Conservation (phyloP, 441 rosid genomes). For the Jatropha multifida region DNA sequence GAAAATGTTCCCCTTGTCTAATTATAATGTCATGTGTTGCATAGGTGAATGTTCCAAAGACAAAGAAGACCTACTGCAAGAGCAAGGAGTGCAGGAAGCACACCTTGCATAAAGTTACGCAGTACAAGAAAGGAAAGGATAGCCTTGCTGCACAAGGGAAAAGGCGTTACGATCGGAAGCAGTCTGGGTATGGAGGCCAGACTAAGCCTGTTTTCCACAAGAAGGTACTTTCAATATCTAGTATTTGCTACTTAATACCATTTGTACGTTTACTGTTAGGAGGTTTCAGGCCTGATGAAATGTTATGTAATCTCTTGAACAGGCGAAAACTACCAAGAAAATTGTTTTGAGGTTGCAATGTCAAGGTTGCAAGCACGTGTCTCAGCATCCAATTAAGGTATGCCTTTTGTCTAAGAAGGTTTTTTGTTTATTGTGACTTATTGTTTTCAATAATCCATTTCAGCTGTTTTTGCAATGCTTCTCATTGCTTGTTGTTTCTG, state of each 20-base stretch:
- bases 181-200: conserved; percentile 71
- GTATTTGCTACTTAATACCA: neutral
- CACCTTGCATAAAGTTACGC: conserved; percentile 77
- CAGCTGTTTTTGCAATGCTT: neutral
- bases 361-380: conserved; percentile 60
- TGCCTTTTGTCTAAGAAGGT: neutral
- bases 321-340: conserved; percentile 70
- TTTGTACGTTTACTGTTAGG: too few relatives aligned
- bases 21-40: neutral
- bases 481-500: conserved; percentile 8
- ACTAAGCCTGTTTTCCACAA: conserved; percentile 61
- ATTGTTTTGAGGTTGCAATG: conserved; percentile 64
- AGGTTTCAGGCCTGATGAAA: neutral
- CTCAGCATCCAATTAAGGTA: conserved; percentile 64
- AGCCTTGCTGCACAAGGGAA: conserved; percentile 68
- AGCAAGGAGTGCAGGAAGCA: conserved; percentile 75
- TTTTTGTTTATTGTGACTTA: too few relatives aligned
- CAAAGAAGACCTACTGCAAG: conserved; percentile 68
- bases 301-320: neutral
- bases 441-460: neutral
- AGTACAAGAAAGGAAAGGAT: conserved; percentile 75
- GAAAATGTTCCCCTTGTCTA: conserved; percentile 11
- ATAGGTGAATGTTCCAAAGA: conserved; percentile 72
- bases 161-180: conserved; percentile 73
- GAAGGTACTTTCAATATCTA: neutral